Evolutionary conservation across 2,329 filamentous ascomycete species (phyloP).

Genomic region (Pseudogymnoascus sp.): DNA sequence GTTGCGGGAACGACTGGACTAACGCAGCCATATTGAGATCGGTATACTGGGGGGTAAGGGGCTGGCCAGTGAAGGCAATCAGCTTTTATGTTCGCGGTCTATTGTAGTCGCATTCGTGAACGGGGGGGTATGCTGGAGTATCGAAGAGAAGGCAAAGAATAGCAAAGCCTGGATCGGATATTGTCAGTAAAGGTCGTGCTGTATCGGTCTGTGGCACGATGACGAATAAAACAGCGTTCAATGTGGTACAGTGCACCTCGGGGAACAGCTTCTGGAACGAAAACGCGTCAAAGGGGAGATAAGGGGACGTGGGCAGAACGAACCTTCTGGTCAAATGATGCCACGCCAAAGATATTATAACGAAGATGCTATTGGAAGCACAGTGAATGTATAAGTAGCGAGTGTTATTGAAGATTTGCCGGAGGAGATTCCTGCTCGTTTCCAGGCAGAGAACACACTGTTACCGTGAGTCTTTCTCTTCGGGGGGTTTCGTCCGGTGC

Average conservation of each 20-base stretch:
- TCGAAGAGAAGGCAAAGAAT: conserved; percentile 8
- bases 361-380: not conserved
- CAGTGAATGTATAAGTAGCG: conserved; percentile 22
- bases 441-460: conserved; percentile 24
- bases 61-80: conserved; percentile 5
- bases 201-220: not conserved
- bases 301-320: not conserved
- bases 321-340: conserved; percentile 6
- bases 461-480: conserved; percentile 21
- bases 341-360: conserved; percentile 10
- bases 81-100: not conserved
- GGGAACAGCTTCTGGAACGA: conserved; percentile 1
- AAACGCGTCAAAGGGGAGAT: conserved; percentile 8
- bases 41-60: not conserved
- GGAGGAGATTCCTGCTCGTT: conserved; percentile 15
- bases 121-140: not conserved
- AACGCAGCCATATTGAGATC: conserved; percentile 67
- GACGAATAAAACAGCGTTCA: conserved; percentile 9
- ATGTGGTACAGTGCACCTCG: conserved; percentile 1
- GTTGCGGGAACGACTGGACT: conserved; percentile 73
- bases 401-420: conserved; percentile 20
- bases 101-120: conserved; percentile 6
- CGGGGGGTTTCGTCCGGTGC: not conserved
- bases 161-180: conserved; percentile 4
- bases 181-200: conserved; percentile 4